Percentiles rank a stretch among this genome's conserved stretches.
phyloP scores from a whole-genome alignment of 1,139 yeast species.

The Pichia sp. region DNA sequence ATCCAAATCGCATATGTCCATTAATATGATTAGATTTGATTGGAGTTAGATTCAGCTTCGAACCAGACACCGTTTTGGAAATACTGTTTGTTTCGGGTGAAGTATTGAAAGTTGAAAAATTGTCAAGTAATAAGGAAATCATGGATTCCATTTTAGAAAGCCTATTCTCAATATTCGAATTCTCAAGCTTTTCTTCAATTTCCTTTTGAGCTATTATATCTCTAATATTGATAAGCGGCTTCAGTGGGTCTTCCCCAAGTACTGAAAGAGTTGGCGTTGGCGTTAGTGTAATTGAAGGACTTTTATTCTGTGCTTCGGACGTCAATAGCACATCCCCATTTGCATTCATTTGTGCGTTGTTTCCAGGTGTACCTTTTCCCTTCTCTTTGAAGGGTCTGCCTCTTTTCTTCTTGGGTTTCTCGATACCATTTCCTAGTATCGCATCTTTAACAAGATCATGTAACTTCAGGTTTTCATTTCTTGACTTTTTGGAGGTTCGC shows the following conservation, averaged over 20 bases:
- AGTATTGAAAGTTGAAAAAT: no score
- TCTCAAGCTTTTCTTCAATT: not conserved
- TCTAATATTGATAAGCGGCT: not conserved
- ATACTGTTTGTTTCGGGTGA: not conserved
- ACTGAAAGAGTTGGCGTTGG: not conserved
- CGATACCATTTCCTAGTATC: not conserved
- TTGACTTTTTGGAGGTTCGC: conserved; percentile 8
- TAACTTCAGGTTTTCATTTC: no score
- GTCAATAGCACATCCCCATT: not conserved
- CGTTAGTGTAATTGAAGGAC: no score
- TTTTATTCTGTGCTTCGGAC: not conserved
- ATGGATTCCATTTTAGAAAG: conserved; percentile 22
- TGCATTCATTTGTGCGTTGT: not conserved
- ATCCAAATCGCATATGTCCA: no score
- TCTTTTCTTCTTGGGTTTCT: conserved; percentile 6
- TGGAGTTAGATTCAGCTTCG: no score
- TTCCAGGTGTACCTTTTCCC: no score
- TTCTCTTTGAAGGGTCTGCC: conserved; percentile 5
- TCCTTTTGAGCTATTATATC: not conserved
- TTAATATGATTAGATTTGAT: no score
- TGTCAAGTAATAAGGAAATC: conserved; percentile 14
- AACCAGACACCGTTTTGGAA: not conserved
- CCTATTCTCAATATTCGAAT: conserved; percentile 13
- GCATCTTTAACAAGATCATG: no score
- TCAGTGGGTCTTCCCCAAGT: not conserved